Conservation (phyloP, 805 yeast genomes). For the Ogataea naganishii region DNA sequence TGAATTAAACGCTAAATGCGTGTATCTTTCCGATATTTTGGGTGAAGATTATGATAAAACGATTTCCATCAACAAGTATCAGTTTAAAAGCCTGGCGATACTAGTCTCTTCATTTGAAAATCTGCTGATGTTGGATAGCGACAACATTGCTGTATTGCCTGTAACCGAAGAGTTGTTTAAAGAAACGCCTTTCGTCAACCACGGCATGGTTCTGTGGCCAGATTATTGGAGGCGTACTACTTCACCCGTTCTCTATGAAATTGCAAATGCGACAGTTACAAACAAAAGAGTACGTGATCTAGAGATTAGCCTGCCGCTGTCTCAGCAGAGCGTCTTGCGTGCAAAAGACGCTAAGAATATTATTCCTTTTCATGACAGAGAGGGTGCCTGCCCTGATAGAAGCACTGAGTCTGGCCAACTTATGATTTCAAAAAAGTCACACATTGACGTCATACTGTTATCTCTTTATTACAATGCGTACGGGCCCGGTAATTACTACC, state of each 20-base stretch:
- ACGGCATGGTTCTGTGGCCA: slow-evolving; percentile 56
- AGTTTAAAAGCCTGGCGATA: slow-evolving; percentile 29
- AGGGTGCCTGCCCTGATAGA: slow-evolving; percentile 52
- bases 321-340: slow-evolving; percentile 9
- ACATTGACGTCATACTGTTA: slow-evolving; percentile 43
- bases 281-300: slow-evolving; percentile 27
- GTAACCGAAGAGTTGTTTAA: slow-evolving; percentile 42
- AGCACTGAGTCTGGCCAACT: slow-evolving; percentile 62
- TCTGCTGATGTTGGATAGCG: slow-evolving; percentile 36
- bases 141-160: slow-evolving; percentile 40
- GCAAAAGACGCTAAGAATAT: slow-evolving; percentile 9
- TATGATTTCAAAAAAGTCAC: slow-evolving; percentile 45
- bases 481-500: slow-evolving; percentile 52
- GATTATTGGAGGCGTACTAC: slow-evolving; percentile 63
- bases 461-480: slow-evolving; percentile 52
- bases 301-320: slow-evolving; percentile 13
- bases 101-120: slow-evolving; percentile 39
- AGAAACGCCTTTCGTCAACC: slow-evolving; percentile 31
- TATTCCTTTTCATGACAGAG: slow-evolving; percentile 49
- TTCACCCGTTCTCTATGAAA: slow-evolving; percentile 47
- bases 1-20: slow-evolving; percentile 30
- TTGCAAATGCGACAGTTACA: slow-evolving; percentile 34
- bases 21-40: slow-evolving; percentile 28
- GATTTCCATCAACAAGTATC: slow-evolving; percentile 22
- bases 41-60: slow-evolving; percentile 20